Evolutionary conservation across 179 eudicot species (phyloP).

Genomic region (Beta macrorhiza): DNA sequence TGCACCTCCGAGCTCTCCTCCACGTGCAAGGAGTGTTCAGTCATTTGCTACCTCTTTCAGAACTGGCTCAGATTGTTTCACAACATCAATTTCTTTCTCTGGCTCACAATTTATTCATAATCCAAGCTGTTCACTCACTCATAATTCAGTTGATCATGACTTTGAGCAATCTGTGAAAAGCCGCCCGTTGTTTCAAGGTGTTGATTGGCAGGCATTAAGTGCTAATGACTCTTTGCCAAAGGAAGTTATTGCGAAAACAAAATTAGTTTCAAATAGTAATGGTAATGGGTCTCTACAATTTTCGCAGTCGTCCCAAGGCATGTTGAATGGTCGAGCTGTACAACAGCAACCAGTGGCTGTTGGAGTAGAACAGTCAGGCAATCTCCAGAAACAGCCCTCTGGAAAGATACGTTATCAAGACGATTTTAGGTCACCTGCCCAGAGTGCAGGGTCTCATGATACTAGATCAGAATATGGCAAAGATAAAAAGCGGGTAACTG

Average conservation of each 20-base stretch:
- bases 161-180: constrained; percentile 85
- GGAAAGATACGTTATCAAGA: constrained; percentile 44
- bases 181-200: constrained; percentile 80
- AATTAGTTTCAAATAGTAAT: constrained; percentile 39
- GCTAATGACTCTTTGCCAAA: constrained; percentile 51
- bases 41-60: constrained; percentile 72
- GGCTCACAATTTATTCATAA: constrained; percentile 83
- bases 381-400: constrained; percentile 57
- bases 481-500: constrained; percentile 46
- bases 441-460: constrained; percentile 65
- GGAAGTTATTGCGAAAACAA: constrained; percentile 45
- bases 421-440: constrained; percentile 55
- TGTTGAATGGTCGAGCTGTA: constrained; percentile 45
- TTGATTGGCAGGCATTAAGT: constrained; percentile 76
- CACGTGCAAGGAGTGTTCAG: constrained; percentile 78
- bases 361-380: constrained; percentile 52
- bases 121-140: constrained; percentile 81
- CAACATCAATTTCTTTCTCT: constrained; percentile 81
- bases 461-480: constrained; percentile 50
- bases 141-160: constrained; percentile 58
- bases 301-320: constrained; percentile 50
- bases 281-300: constrained; percentile 50
- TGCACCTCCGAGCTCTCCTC: constrained; percentile 76
- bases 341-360: constrained; percentile 43
- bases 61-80: constrained; percentile 85